Percentiles rank a stretch among this genome's conserved stretches.
phyloP scores from a whole-genome alignment of 2,329 filamentous ascomycete species.

The Fusarium bactridioides region DNA sequence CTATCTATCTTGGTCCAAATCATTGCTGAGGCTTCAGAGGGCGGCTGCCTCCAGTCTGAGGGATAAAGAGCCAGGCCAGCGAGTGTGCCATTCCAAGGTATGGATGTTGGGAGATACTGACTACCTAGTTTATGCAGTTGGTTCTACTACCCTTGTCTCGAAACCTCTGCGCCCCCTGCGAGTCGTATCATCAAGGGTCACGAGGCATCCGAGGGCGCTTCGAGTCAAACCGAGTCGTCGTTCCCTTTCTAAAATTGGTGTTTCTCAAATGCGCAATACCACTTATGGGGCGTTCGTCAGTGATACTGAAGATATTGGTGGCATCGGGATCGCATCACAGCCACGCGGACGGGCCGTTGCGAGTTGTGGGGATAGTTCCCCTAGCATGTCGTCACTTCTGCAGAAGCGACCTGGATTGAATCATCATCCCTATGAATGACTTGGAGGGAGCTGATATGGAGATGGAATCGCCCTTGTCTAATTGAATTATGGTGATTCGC shows the following conservation, averaged over 20 bases:
- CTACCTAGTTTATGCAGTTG: constrained; percentile 8
- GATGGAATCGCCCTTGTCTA: background rate
- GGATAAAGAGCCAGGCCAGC: background rate
- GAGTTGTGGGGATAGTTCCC: constrained; percentile 2
- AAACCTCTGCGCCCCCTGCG: constrained; percentile 26
- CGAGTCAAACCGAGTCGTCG: background rate
- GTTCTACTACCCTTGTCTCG: constrained; percentile 13
- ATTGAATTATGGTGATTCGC: background rate
- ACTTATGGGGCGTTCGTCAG: background rate
- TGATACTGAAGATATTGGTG: background rate
- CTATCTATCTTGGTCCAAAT: background rate
- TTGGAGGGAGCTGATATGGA: background rate
- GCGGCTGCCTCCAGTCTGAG: background rate
- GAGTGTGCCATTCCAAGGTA: background rate
- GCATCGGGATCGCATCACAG: background rate
- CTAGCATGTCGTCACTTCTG: background rate
- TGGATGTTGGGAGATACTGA: background rate
- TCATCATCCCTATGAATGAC: background rate
- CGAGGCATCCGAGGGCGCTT: constrained; percentile 3
- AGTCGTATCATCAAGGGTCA: constrained; percentile 3
- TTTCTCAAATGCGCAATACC: background rate
- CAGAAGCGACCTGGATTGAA: background rate
- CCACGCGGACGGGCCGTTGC: constrained; percentile 18
- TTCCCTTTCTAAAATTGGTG: background rate
- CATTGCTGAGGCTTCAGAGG: background rate